Base-by-base conservation (phyloP, 495 filamentous ascomycete genomes). In the Xylaria nigripes region DNA sequence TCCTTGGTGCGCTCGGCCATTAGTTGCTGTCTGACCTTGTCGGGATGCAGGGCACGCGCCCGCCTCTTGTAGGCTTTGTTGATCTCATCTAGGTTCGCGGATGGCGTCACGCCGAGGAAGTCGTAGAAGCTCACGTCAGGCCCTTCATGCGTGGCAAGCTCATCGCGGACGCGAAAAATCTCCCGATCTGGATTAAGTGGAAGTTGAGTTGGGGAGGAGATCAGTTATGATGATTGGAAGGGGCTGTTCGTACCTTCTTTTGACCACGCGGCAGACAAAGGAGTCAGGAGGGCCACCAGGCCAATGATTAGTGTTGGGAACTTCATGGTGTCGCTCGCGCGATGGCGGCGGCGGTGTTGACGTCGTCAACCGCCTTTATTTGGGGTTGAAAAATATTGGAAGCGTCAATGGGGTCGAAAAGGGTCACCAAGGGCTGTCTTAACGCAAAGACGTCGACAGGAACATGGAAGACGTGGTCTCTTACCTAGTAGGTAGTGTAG, bases 111-210 rank as follows among this genome's bases (percentile, higher is more conserved):
- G 60, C 85, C 90, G 50, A 98, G 71, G 73, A 95, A 93, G 62
- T 93, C 87, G 79, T 99, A 99, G 77, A 97, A 99, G 54, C 89
- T 94, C 48, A 89, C 80, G 54, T 87, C 85, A 46, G 74, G 51
- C 24, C 91, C 94, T 71, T 97, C 91, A 58, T 80, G 64, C 13
- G 82, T 71, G 44, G 81, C 73, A 36, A 99, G 72, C 63, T 97
- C 94, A 73, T 95, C 89, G 57, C 82, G 84, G 52, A 97, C 77
- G 51, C 88, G 84, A 73, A 99, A 99, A 72, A 99, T 97, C 74
- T 99, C 93, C 64, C 92, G 86, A 70, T 99, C 93, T 96, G 22
- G 16, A 36, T 15, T 9, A 6, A 38, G 23, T 46, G 51, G 32
- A 51, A 40, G 40, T 1, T 13, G 19, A 8, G 36, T 40, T 19